Evolutionary conservation across 495 filamentous ascomycete species (phyloP).

Genomic region (Staphylotrichum longicolle): DNA sequence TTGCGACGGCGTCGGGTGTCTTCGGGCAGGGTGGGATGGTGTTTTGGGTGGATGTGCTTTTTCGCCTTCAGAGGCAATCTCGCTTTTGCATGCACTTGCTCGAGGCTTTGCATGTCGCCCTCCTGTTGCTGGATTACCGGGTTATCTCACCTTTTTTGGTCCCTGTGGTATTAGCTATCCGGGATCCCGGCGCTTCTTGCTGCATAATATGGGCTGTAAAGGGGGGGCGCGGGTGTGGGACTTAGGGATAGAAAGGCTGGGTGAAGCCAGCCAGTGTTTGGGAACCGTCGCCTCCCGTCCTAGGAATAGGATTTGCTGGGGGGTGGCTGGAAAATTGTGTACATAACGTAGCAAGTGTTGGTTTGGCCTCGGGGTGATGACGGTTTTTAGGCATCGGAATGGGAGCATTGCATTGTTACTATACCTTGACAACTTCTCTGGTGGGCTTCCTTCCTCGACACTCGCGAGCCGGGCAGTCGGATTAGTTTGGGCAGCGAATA

Average conservation of each 20-base stretch:
- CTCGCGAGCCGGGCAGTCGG: no score
- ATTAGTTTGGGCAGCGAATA: no score
- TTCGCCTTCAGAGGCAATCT: slow-evolving; percentile 7
- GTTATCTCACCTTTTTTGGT: neutral
- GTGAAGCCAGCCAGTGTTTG: slow-evolving; percentile 13
- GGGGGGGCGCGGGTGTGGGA: slow-evolving; percentile 1
- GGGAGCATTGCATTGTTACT: slow-evolving; percentile 23
- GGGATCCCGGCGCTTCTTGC: slow-evolving; percentile 9
- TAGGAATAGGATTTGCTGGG: slow-evolving; percentile 1
- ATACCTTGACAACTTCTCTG: no score
- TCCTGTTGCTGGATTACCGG: slow-evolving; percentile 17
- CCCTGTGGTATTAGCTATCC: slow-evolving; percentile 2
- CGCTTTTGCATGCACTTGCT: slow-evolving; percentile 10
- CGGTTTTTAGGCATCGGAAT: slow-evolving; percentile 27
- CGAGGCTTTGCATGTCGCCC: slow-evolving; percentile 10
- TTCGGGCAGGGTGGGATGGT: slow-evolving; percentile 22
- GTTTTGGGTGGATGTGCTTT: slow-evolving; percentile 24
- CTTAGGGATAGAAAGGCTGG: slow-evolving; percentile 7
- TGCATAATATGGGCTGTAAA: slow-evolving; percentile 20
- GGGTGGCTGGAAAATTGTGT: slow-evolving; percentile 15
- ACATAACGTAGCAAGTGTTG: slow-evolving; percentile 27
- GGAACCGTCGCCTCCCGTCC: neutral
- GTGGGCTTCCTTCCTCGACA: no score
- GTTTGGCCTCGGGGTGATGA: slow-evolving; percentile 22
- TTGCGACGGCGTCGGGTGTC: slow-evolving; percentile 34